Evolutionary conservation across 306 rosid species (phyloP).

Genomic region (Malus orientalis): DNA sequence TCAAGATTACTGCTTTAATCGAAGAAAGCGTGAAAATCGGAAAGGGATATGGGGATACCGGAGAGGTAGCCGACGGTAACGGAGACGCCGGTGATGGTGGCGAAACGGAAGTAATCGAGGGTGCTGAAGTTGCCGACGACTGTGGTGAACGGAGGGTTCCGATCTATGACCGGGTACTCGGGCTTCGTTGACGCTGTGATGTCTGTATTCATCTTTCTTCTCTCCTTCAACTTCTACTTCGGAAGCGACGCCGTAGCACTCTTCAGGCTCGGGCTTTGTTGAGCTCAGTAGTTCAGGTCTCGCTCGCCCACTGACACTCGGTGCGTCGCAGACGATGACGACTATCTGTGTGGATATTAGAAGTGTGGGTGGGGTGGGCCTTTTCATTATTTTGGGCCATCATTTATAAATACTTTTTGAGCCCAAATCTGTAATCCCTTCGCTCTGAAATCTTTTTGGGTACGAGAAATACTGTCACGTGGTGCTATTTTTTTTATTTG

Average conservation of each 20-base stretch:
- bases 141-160: conserved; percentile 86
- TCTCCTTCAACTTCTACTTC: background rate
- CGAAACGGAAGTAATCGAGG: conserved; percentile 82
- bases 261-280: background rate
- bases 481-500: too few relatives aligned
- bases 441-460: too few relatives aligned
- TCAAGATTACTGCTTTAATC: too few relatives aligned
- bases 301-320: background rate
- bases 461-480: too few relatives aligned
- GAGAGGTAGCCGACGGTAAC: conserved; percentile 96
- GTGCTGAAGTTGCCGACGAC: conserved; percentile 77
- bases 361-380: too few relatives aligned
- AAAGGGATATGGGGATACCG: conserved; percentile 17
- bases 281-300: background rate
- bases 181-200: conserved; percentile 86
- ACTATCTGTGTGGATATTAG: too few relatives aligned
- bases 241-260: background rate
- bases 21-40: background rate
- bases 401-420: background rate
- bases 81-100: conserved; percentile 82
- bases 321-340: background rate
- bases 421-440: too few relatives aligned
- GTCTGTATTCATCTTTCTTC: conserved; percentile 69
- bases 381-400: background rate
- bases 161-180: conserved; percentile 82